phyloP scores from a whole-genome alignment of 1,284 basidiomycete genomes.

The Apiotrichum laibachii region DNA sequence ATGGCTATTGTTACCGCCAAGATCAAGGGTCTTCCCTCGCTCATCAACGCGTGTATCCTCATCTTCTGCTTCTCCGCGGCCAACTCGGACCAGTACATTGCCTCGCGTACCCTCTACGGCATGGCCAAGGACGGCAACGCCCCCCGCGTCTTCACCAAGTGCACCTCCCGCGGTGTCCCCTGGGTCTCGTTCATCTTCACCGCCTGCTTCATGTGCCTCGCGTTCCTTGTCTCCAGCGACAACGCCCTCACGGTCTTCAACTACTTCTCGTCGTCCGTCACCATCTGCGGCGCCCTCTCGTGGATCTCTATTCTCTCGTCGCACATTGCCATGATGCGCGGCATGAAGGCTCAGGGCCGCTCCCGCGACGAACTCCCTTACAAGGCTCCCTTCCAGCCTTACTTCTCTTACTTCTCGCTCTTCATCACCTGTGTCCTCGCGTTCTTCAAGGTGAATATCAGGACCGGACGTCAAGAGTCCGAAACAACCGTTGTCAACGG shows the following conservation, averaged over 20 bases:
- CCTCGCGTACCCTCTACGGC: slow-evolving; percentile 57
- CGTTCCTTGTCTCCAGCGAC: slow-evolving; percentile 37
- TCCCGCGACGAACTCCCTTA: slow-evolving; percentile 66
- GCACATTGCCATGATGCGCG: slow-evolving; percentile 70
- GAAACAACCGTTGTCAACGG: no score
- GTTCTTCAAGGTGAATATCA: slow-evolving; percentile 58
- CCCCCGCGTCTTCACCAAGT: slow-evolving; percentile 55
- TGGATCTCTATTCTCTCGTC: slow-evolving; percentile 68
- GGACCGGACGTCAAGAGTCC: background rate
- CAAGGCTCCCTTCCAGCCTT: slow-evolving; percentile 55
- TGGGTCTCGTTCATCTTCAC: slow-evolving; percentile 50
- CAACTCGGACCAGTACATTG: slow-evolving; percentile 58
- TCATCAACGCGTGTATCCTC: slow-evolving; percentile 53
- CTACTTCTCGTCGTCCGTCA: slow-evolving; percentile 69
- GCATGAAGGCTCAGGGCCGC: slow-evolving; percentile 64
- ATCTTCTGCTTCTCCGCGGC: slow-evolving; percentile 57
- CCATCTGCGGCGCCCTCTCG: slow-evolving; percentile 66
- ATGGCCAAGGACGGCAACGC: slow-evolving; percentile 58
- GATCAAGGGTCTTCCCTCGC: slow-evolving; percentile 52
- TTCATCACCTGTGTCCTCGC: slow-evolving; percentile 61
- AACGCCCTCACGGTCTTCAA: slow-evolving; percentile 56
- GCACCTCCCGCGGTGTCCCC: slow-evolving; percentile 52
- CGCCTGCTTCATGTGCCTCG: slow-evolving; percentile 44
- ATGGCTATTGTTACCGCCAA: slow-evolving; percentile 55
- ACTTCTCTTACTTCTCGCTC: slow-evolving; percentile 57